phyloP scores from a whole-genome alignment of 257 asterid genomes.

The Plantago major region DNA sequence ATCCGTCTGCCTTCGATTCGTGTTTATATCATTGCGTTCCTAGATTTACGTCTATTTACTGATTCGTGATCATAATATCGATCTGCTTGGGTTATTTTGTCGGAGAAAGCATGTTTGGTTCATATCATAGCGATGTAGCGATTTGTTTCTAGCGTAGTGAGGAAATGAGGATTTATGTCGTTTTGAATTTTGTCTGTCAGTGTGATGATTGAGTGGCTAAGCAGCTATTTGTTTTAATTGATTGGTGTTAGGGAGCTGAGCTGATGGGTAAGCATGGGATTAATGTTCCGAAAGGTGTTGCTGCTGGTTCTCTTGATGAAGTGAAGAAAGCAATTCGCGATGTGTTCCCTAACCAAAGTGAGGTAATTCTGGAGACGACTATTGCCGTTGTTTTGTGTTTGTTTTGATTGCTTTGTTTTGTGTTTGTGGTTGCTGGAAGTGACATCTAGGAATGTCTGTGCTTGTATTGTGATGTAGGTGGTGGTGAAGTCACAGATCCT shows the following conservation, averaged over 20 bases:
- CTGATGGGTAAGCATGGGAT: constrained; percentile 87
- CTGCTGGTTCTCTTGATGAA: constrained; percentile 59
- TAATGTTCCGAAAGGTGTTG: constrained; percentile 87
- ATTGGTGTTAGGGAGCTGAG: constrained; percentile 65
- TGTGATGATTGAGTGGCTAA: not conserved
- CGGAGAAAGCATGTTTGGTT: too few relatives aligned
- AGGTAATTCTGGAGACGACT: constrained; percentile 34
- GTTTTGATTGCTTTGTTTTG: not conserved
- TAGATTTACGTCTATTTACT: too few relatives aligned
- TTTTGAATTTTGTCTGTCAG: not conserved
- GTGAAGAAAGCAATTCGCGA: constrained; percentile 56
- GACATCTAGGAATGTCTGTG: constrained; percentile 5
- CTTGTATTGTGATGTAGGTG: constrained; percentile 39
- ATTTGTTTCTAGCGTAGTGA: not conserved
- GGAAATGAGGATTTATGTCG: not conserved
- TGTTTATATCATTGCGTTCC: too few relatives aligned
- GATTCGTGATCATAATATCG: too few relatives aligned
- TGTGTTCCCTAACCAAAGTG: constrained; percentile 55
- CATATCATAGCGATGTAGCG: too few relatives aligned
- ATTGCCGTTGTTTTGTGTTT: not conserved
- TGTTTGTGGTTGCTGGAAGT: constrained; percentile 6
- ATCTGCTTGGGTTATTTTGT: too few relatives aligned
- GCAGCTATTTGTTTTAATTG: not conserved
- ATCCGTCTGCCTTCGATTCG: too few relatives aligned
- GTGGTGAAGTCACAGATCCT: constrained; percentile 94